phyloP scores from a whole-genome alignment of 2,329 filamentous ascomycete species.

The Cladosporium velox region DNA sequence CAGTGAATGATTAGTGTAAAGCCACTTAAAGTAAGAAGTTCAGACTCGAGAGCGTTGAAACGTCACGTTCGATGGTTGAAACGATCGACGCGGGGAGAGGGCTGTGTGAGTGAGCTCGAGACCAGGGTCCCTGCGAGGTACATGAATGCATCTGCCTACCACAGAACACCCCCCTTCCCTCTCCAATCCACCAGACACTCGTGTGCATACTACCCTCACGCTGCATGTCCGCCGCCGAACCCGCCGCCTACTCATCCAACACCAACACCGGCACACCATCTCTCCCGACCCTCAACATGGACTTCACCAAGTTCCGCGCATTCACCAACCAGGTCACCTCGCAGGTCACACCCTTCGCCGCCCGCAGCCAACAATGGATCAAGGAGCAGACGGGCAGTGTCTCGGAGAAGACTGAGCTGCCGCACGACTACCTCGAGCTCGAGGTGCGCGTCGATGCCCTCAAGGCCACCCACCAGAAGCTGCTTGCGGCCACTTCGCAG shows the following conservation, averaged over 20 bases:
- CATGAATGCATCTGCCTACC: neutral
- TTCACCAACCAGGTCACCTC: constrained; percentile 69
- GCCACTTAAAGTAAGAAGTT: neutral
- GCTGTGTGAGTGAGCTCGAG: constrained; percentile 3
- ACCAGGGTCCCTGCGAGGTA: neutral
- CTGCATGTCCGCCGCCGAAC: constrained; percentile 15
- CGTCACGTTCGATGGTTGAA: constrained; percentile 1
- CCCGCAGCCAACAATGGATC: constrained; percentile 93
- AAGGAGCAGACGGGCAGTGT: constrained; percentile 96
- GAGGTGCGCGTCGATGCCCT: constrained; percentile 98
- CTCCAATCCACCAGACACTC: neutral
- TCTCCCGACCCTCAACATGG: constrained; percentile 14
- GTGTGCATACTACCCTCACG: neutral
- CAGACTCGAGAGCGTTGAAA: neutral
- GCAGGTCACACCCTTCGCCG: constrained; percentile 87
- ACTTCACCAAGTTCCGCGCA: constrained; percentile 69
- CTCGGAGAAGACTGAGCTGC: constrained; percentile 97
- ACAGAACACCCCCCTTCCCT: neutral
- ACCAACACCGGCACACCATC: constrained; percentile 11
- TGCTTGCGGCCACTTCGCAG: constrained; percentile 93
- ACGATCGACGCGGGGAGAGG: constrained; percentile 7
- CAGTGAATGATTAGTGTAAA: neutral
- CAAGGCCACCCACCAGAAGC: constrained; percentile 95
- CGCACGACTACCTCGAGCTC: constrained; percentile 95
- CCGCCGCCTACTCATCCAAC: constrained; percentile 14